Evolutionary conservation across 2,329 filamentous ascomycete genomes (phyloP).

Genomic region (Trichoderma semiorbis): DNA sequence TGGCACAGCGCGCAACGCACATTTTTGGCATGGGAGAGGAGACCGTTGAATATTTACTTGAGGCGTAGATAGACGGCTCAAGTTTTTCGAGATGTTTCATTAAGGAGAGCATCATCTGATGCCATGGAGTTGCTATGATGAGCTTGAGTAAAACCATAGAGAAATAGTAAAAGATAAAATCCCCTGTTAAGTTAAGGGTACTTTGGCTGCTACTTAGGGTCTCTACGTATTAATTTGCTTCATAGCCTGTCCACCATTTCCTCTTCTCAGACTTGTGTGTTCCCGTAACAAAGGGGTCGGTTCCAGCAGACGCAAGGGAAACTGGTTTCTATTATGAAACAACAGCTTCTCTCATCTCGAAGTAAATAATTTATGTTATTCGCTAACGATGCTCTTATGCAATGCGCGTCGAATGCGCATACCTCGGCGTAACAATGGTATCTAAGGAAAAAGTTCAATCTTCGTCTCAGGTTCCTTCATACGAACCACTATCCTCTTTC

Average conservation of each 20-base stretch:
- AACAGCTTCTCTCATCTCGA: neutral
- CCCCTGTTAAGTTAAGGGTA: no score
- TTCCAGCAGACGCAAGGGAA: neutral
- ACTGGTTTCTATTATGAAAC: fast-evolving
- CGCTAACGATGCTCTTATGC: neutral
- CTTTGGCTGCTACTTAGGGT: no score
- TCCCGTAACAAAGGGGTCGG: neutral
- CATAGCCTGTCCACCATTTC: no score
- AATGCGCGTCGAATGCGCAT: neutral
- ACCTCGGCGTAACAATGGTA: neutral
- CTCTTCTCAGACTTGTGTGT: neutral
- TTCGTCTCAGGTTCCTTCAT: slow-evolving; percentile 5
- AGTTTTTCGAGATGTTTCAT: neutral
- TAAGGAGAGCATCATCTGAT: neutral
- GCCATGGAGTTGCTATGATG: neutral
- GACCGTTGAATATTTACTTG: slow-evolving; percentile 18
- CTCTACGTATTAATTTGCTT: no score
- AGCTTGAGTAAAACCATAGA: fast-evolving
- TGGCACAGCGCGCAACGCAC: slow-evolving; percentile 23
- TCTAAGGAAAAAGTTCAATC: neutral
- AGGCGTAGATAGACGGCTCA: neutral
- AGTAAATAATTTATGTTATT: neutral
- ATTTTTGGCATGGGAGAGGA: slow-evolving; percentile 23
- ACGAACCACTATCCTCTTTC: slow-evolving; percentile 7
- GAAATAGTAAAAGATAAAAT: neutral